Base-by-base conservation (phyloP, 1,284 basidiomycete species). In the Malassezia sympodialis region DNA sequence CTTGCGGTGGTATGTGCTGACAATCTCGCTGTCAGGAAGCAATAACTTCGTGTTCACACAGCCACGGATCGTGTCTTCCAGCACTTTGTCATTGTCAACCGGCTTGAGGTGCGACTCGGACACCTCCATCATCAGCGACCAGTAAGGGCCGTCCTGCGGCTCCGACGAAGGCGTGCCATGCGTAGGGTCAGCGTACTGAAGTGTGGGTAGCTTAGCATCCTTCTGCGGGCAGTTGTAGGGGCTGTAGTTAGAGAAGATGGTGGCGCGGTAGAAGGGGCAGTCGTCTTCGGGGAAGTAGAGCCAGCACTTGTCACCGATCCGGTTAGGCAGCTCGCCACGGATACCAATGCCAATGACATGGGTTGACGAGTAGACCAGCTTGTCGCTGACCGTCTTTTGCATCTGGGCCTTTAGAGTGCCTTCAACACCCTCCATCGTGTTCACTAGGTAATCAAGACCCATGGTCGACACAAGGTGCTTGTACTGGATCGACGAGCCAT, bases 171-270 rank as follows among this genome's bases (percentile, higher is more conserved):
- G 65, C 19, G 67, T 66, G 19, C 74, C 74, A 49, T 76, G 65
- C 35, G 68, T 59, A 0, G 77, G 75, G 63, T 79, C 78, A 54
- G 79, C 79, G 45, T 75, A 76, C 66, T 78, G 79, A 7, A 80
- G 56, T 12, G 79, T 79, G 35, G 76, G 73, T 23, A 80, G 75
- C 67, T 75, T 72, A 49, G 65, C 68, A 31, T 74, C 68, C 24
- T 63, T 61, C 52, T 73, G 62, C 2, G 79, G 79, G 54, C 76
- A 76, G 70, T 80, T 79, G 75, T 77, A 73, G 31, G 78, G 78
- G 32, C 78, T 79, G 71, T 80, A 80, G 75, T 80, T 80, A 59
- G 78, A 79, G 67, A 80, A 80, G 67, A 80, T 78, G 54, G 79
- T 80, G 15, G 78, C 79, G 40, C 79, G 77, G 75, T 80, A 80